Conservation (phyloP, 2,329 filamentous ascomycete genomes). For the Colletotrichum plurivorum region DNA sequence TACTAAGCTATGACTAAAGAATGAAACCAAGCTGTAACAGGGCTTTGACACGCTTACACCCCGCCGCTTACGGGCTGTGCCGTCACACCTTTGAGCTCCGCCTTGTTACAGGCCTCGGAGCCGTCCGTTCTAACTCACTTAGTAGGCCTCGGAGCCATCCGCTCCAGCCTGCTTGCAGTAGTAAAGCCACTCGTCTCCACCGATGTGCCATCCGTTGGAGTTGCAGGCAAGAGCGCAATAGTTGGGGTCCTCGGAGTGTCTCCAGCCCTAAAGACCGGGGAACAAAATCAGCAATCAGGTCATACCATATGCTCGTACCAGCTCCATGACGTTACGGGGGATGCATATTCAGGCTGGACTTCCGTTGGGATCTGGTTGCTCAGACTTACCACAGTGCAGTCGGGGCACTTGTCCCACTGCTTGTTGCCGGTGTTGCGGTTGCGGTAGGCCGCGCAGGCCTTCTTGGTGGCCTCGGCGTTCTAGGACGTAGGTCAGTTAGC, state of each 20-base stretch:
- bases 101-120: too few species aligned
- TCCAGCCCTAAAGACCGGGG: background rate
- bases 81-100: too few species aligned
- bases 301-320: too few species aligned
- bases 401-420: constrained; percentile 21
- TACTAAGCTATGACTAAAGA: too few species aligned
- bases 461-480: constrained; percentile 8
- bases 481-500: background rate
- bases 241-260: background rate
- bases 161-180: constrained; percentile 16
- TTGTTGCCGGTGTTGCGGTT: constrained; percentile 17
- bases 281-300: background rate
- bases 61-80: too few species aligned
- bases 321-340: too few species aligned
- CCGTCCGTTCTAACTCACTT: too few species aligned
- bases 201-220: constrained; percentile 7
- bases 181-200: constrained; percentile 18
- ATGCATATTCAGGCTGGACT: too few species aligned
- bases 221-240: constrained; percentile 7
- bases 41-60: too few species aligned
- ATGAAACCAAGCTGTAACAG: too few species aligned
- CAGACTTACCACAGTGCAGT: constrained; percentile 6
- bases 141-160: background rate
- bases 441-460: constrained; percentile 10
- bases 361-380: too few species aligned